Base-by-base conservation (phyloP, 331 rosid species). In the Quercus phellos region DNA sequence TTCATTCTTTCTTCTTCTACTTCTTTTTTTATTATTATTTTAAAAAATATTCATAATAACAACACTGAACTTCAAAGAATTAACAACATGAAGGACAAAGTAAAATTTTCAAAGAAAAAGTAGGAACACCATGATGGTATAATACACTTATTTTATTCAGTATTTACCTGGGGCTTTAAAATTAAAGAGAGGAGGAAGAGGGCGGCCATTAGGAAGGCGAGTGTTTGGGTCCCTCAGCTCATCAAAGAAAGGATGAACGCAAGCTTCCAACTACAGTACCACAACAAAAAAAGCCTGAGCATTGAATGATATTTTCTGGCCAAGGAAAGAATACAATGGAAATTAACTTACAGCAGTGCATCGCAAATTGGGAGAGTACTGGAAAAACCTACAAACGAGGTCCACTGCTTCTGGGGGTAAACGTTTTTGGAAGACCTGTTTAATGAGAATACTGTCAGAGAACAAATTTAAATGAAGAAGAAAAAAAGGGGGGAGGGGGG, bases 391-490 rank as follows among this genome's bases (percentile, higher is more conserved):
- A 80, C 97, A 91, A 26, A 91, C 94, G 58, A 91, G 94, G 78
- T 91, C 97, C 70, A 91, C 97, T 50, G 97, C 97, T 84, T 91
- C 97, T 67, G 94, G 97, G 73, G 97, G 93, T 71, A 91, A 80
- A 78, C 97, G 94, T 70, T 91, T 91, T 80, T 90, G 94, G 73
- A 90, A 91, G 72, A 91, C 96, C 96, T 91, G 84, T 64, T 70
- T 66, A 66, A 81, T 74, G 63, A 75, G 75, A 81, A 80, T 72
- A 76, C 30, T 32, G 53, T 60, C 67, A 69, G 19, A 16, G 14
- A 63, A 63, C 69, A 63, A 16, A 14, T 63, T 16, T 5, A 6
- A 8, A 29, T 29, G 51, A 46, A 9, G 17, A 46, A 46, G 51
- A 46, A 9, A 4, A 46, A 46, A 46, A 16, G 4, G 0, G 68